phyloP scores from a whole-genome alignment of 805 yeast species.

The Candida glaebosa region DNA sequence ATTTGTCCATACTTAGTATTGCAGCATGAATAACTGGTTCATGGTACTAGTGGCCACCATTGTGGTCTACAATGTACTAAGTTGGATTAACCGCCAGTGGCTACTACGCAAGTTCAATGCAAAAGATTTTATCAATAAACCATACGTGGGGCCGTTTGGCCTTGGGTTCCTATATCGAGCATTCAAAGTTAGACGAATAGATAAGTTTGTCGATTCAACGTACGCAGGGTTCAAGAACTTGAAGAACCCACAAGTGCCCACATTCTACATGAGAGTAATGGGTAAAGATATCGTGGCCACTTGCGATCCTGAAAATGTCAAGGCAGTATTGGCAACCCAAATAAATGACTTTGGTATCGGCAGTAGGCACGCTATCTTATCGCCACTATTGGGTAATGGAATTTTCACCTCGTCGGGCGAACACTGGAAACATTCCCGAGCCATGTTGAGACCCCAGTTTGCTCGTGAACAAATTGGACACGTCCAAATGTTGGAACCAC shows the following conservation, averaged over 20 bases:
- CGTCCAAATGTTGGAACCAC: conserved; percentile 27
- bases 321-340: conserved; percentile 33
- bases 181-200: conserved; percentile 13
- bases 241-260: conserved; percentile 7
- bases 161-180: conserved; percentile 12
- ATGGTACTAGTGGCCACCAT: conserved; percentile 5
- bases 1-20: too few relatives aligned
- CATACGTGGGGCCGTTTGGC: conserved; percentile 18
- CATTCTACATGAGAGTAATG: conserved; percentile 4
- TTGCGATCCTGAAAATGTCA: conserved; percentile 32
- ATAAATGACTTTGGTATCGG: conserved; percentile 35
- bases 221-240: conserved; percentile 10
- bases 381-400: conserved; percentile 35
- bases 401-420: conserved; percentile 35
- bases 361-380: conserved; percentile 24
- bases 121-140: conserved; percentile 5
- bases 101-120: conserved; percentile 12
- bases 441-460: conserved; percentile 37
- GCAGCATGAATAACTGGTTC: conserved; percentile 10
- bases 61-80: neutral
- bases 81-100: neutral
- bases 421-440: conserved; percentile 36
- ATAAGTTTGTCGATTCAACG: conserved; percentile 16
- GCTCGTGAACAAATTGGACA: conserved; percentile 35
- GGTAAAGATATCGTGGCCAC: conserved; percentile 21